Evolutionary conservation across 108 stramenopile genomes (phyloP), one percentile per base, ranked within the genome.

Genomic region (Discostella pseudostelligera): DNA sequence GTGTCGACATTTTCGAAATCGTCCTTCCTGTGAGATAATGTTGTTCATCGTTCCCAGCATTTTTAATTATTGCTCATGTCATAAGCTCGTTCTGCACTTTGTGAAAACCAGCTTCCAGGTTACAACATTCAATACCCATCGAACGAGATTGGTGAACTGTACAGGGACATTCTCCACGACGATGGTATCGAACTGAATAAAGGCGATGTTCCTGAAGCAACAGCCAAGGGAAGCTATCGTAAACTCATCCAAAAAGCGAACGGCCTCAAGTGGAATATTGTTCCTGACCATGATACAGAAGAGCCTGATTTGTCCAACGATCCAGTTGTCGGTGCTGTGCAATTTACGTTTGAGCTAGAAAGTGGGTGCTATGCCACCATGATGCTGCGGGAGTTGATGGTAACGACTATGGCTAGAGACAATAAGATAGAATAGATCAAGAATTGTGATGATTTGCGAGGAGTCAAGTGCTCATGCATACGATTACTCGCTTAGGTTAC

Each of bases 321-420:
- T 47, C 21, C 60, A 13, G 62, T 58, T 8, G 76, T 73, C 1
- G 49, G 49, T 29, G 53, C 50, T 36, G 69, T 76, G 17, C 57
- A 62, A 12, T 62, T 91, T 48, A 50, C 32, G 1, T 94, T 94
- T 62, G 79, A 86, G n/a, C 80, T 94, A 4, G 70, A 79, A 11
- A 81, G 75, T 55, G 93, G 93, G 10, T 89, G 70, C 48, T 94
- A 90, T 56, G 93, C 93, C 3, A 94, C 93, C 19, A 88, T 90
- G 80, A 47, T 87, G 32, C 60, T 94, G 28, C 65, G 93, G 26
- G 93, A 94, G 60, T 48, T 94, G 22, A 91, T 94, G 89, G 8
- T 82, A 22, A 88, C 86, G 4, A 94, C 93, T 0, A 51, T 81
- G 59, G 29, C 29, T 25, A 74, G 79, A 61, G 65, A 75, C 54